Percentiles rank a stretch among this genome's conserved stretches.
Evolutionary conservation across 352 stramenopile genomes (phyloP).

Genomic region (Phytophthora brassicae): DNA sequence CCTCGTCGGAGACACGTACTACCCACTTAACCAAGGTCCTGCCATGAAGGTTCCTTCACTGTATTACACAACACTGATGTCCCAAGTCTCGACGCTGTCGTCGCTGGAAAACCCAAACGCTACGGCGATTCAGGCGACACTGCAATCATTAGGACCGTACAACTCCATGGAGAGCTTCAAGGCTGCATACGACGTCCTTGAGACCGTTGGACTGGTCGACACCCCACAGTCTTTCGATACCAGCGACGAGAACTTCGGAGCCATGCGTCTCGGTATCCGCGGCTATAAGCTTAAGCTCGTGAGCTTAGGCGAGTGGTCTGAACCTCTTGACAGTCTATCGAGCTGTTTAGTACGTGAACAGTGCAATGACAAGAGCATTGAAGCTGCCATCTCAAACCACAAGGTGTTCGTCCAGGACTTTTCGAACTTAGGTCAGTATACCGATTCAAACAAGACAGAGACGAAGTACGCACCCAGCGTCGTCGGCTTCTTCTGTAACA

Average conservation of each 20-base stretch:
- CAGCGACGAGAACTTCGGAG: conserved; percentile 41
- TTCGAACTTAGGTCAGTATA: conserved; percentile 20
- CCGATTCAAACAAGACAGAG: conserved; percentile 20
- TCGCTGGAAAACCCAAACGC: conserved; percentile 26
- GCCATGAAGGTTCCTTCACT: conserved; percentile 23
- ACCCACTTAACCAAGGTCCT: conserved; percentile 24
- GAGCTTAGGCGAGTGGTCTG: conserved; percentile 11
- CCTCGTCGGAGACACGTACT: conserved; percentile 25
- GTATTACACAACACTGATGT: conserved; percentile 28
- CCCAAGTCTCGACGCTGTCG: conserved; percentile 17
- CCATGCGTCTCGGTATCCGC: conserved; percentile 31
- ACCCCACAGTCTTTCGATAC: conserved; percentile 32
- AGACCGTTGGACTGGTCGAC: conserved; percentile 22
- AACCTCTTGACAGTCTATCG: conserved; percentile 19
- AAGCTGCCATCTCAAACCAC: conserved; percentile 15
- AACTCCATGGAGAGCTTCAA: conserved; percentile 29
- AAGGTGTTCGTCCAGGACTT: conserved; percentile 35
- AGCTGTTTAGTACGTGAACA: conserved; percentile 15
- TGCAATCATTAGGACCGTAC: conserved; percentile 25
- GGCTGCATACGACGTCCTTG: conserved; percentile 22
- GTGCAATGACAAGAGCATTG: conserved; percentile 19
- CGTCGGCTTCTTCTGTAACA: conserved; percentile 43
- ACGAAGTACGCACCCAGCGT: conserved; percentile 35
- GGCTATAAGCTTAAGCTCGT: conserved; percentile 36
- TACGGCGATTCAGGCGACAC: conserved; percentile 9